A percentile compares a stretch with the other conserved stretches of the same genome.
Conservation (phyloP, 1,284 basidiomycete genomes). For the Puccinia horiana region DNA sequence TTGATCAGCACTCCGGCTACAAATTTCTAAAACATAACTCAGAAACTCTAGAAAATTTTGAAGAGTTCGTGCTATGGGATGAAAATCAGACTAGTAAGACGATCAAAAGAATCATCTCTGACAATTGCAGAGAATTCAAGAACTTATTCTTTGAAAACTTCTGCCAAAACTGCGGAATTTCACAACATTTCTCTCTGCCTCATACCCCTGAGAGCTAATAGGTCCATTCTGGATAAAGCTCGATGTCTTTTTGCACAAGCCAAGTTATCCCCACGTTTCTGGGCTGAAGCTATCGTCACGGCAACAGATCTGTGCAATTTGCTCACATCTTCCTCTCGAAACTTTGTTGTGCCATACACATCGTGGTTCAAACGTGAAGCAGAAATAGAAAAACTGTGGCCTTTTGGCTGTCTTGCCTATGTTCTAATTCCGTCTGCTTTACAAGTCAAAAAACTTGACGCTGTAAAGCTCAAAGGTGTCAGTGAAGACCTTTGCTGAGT, state of each 20-base stretch:
- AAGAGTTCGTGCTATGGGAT: background rate
- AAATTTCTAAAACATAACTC: background rate
- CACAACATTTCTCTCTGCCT: background rate
- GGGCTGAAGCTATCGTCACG: background rate
- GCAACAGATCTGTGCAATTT: background rate
- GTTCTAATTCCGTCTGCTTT: background rate
- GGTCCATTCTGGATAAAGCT: background rate
- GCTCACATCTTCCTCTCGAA: background rate
- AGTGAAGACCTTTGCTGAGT: no score
- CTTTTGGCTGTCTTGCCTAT: background rate
- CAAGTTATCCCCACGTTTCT: background rate
- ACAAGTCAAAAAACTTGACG: background rate
- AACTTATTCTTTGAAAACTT: background rate
- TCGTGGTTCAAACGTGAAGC: background rate
- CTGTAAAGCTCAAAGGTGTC: no score
- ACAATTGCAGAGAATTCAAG: no score
- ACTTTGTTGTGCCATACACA: background rate
- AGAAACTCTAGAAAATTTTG: background rate
- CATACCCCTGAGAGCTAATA: no score
- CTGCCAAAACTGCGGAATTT: background rate
- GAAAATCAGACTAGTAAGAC: background rate
- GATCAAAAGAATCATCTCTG: no score
- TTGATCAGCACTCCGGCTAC: background rate
- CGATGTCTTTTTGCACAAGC: background rate
- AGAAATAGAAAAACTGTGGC: background rate